Evolutionary conservation across 768 basidiomycete genomes (phyloP), one percentile per base, ranked within the genome.

Genomic region (Boletus speciosus): DNA sequence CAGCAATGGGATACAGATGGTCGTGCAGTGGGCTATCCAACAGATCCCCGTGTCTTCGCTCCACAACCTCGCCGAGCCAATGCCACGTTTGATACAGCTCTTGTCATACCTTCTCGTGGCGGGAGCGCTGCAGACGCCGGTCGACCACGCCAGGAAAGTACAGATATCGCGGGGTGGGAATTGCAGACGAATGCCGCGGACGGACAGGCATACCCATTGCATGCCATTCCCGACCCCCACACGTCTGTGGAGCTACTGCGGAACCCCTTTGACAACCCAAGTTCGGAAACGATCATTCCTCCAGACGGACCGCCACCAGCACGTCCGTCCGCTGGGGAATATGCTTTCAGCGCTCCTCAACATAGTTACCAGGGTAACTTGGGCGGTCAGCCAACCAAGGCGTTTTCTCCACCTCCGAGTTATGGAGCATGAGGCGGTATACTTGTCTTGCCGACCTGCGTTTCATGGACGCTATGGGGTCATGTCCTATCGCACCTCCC

Each of bases 1-100:
- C 81, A 83, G 62, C 74, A 74, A 64, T 84, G 82, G 81, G 81
- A 80, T 58, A 69, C 59, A n/a, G 56, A 59, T 12, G 80, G 81
- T 21, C 76, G 59, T 47, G 82, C 82, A 11, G 60, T 81, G 7
- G 81, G 82, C 21, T 77, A 79, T 58, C 61, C 72, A 10, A 32
- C 69, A 9, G 78, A 80, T 49, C 76, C 76, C 23, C 73, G 59
- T 34, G 66, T 85, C 50, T 69, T 78, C 38, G 80, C 81, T 10
- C 83, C 84, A 8, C 74, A 78, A 49, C 82, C 83, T 19, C 73
- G 71, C 50, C 61, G 66, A 36, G 58, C 55, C 25, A 58, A 56
- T 15, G 25, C 44, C 34, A 25, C 63, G 3, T 54, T 70, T 38
- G 53, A 65, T 14, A 15, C 59, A 8, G 54, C 51, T 34, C 23